Evolutionary conservation across 139 green algal genomes (phyloP), one percentile per base, ranked within the genome.

Genomic region (Asterochloris erici): DNA sequence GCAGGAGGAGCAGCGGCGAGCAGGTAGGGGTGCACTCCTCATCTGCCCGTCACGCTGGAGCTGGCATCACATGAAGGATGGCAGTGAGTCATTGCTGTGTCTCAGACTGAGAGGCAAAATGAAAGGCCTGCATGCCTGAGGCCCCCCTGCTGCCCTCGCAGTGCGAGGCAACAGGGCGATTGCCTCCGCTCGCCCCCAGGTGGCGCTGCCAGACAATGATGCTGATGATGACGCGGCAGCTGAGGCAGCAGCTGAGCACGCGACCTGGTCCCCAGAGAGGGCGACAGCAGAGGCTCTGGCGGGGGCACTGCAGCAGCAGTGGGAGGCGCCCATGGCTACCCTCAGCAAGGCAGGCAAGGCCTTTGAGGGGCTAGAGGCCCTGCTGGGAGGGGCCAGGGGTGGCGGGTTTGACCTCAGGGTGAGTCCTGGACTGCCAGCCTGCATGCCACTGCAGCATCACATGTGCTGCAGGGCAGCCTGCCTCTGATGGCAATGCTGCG

Each of bases 351-450:
- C 94, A 28, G 93, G 94, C 0, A 82, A 79, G 4, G 93, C 94
- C 1, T 97, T 97, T 73, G 90, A 97, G 62, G 94, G 94, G 1
- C 84, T 97, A 73, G 94, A 97, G 85, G 86, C 89, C 69, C 82
- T 98, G 74, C 90, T 97, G 27, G 94, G 93, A 0, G 94, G 92
- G 12, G 85, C 79, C 23, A 73, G 77, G 61, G 74, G 78, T 29
- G 85, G 86, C 28, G 73, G 77, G 0, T 97, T 97, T 82, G 86
- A 94, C n/a, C 82, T 97, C 26, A 29, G 86, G 86, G 90, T 89
- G 68, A 76, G 85, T 29, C 62, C 16, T n/a, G 27, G 27, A 12
- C 15, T 78, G 21, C 23, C 73, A 16, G 19, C 73, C 28, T 19
- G 10, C 13, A 23, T n/a, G 26, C 23, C 73, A 78, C 13, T 79